Evolutionary conservation across 768 basidiomycete genomes (phyloP), one percentile per base, ranked within the genome.

Genomic region (Pisolithus marmoratus): DNA sequence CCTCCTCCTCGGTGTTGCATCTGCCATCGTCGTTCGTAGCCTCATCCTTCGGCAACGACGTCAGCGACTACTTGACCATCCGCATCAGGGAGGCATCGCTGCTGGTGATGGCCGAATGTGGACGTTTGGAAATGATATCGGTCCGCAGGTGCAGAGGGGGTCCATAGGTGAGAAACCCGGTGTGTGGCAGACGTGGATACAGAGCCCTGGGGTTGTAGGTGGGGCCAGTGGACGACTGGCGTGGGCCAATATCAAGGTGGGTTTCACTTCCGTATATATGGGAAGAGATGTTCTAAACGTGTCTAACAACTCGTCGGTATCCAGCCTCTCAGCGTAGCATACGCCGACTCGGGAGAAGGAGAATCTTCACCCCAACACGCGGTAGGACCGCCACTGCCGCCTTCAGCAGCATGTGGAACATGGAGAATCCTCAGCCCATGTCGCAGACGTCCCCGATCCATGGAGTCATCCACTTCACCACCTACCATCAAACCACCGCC

Each of bases 1-100:
- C 53, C 78, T 86, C 20, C 77, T 87, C 19, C 75, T 87, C 22
- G 72, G 74, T 38, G 79, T 87, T n/a, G 84, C 83, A 8, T 78
- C 78, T 2, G 82, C 82, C 12, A 84, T 87, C 61, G 77, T 87
- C 54, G 57, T 79, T 43, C 82, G 85, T 34, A 85, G 83, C 20
- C 74, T 85, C 52, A 54, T 85, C 38, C 72, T 86, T n/a, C 76
- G 85, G 3, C 68, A 83, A 14, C 76, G 85, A 4, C 81, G 83
- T 51, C 75, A 79, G 17, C 74, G 73, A 6, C 62, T 82, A 59
- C 70, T 85, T 29, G 82, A 79, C 48, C 82, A 85, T 54, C 83
- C 82, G 55, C 71, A 76, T 22, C 80, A 82, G 52, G 84, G 84
- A 8, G 82, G 82, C 5, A 12, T 14, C 34, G 5, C 34, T 34